Conservation (phyloP, 495 filamentous ascomycete species). For the Hypoxylon lienhwacheense region DNA sequence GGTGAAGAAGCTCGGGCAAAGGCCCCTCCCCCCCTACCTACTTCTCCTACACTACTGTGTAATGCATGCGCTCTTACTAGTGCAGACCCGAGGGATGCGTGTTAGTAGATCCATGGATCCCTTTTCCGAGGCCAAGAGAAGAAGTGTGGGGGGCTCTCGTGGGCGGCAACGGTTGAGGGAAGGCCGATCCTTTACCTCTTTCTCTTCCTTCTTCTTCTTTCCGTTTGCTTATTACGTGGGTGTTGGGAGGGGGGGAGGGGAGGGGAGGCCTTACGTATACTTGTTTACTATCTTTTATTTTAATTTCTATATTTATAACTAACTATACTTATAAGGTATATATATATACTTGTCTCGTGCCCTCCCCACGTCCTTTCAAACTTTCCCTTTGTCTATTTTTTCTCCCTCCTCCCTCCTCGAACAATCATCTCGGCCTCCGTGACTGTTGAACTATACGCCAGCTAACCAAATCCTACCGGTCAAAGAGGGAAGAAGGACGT, state of each 20-base stretch:
- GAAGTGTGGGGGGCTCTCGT: slow-evolving; percentile 1
- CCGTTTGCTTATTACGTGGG: not conserved
- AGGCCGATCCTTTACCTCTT: too few relatives aligned
- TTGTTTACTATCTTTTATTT: too few relatives aligned
- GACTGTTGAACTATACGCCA: too few relatives aligned
- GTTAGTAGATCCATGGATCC: slow-evolving; percentile 25
- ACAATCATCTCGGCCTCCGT: too few relatives aligned
- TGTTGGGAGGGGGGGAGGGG: slow-evolving; percentile 20
- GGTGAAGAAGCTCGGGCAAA: too few relatives aligned
- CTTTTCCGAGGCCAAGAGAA: not conserved
- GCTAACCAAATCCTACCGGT: too few relatives aligned
- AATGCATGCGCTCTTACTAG: too few relatives aligned
- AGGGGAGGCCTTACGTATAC: slow-evolving; percentile 3
- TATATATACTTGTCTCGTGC: slow-evolving; percentile 27
- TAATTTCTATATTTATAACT: too few relatives aligned
- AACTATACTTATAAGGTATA: slow-evolving; percentile 9
- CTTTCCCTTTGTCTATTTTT: not conserved
- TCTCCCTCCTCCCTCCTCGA: not conserved
- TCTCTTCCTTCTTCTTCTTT: not conserved
- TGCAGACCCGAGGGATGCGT: slow-evolving; percentile 7
- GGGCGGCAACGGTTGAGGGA: not conserved
- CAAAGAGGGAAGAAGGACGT: slow-evolving; percentile 23
- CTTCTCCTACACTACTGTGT: too few relatives aligned
- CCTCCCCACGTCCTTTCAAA: slow-evolving; percentile 4
- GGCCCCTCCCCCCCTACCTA: too few relatives aligned